phyloP scores from a whole-genome alignment of 192 early-diverging fungal species.

The Jimgerdemannia lactiflua region DNA sequence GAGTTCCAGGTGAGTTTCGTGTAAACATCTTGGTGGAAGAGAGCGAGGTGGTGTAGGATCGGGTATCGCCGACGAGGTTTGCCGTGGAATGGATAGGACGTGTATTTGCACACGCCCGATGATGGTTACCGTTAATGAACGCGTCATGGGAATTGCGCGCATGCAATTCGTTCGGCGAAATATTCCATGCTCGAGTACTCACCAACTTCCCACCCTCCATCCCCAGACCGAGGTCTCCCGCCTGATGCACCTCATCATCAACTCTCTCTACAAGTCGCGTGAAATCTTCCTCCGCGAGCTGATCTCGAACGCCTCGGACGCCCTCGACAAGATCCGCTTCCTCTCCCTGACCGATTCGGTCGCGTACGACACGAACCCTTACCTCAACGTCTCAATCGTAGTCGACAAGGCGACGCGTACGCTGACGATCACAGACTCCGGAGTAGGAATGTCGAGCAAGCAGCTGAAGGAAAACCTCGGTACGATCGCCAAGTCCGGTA shows the following conservation, averaged over 20 bases:
- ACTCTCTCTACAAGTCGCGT: constrained; percentile 92
- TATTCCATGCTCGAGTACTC: constrained; percentile 48
- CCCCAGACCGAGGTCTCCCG: constrained; percentile 83
- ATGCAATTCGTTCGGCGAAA: too few species aligned
- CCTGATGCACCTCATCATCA: constrained; percentile 93
- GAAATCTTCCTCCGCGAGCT: constrained; percentile 98
- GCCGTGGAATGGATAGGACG: too few species aligned
- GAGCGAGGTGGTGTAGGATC: too few species aligned
- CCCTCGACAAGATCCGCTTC: constrained; percentile 92
- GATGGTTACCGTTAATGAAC: too few species aligned
- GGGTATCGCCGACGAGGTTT: too few species aligned
- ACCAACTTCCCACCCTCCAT: background rate
- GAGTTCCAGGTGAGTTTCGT: constrained; percentile 24
- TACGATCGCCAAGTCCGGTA: constrained; percentile 98
- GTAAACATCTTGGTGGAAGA: background rate
- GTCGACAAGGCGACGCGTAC: constrained; percentile 71
- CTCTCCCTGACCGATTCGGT: constrained; percentile 65
- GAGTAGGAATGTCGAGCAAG: constrained; percentile 93
- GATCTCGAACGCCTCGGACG: constrained; percentile 95
- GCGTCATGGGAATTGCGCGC: too few species aligned
- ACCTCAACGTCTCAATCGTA: constrained; percentile 82
- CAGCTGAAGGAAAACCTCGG: constrained; percentile 91
- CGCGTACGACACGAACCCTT: constrained; percentile 54
- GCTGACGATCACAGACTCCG: constrained; percentile 87
- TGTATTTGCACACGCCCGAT: too few species aligned